A percentile compares a stretch with the other conserved stretches of the same genome.
phyloP scores from a whole-genome alignment of 768 basidiomycete genomes.

The Mycena filopes region DNA sequence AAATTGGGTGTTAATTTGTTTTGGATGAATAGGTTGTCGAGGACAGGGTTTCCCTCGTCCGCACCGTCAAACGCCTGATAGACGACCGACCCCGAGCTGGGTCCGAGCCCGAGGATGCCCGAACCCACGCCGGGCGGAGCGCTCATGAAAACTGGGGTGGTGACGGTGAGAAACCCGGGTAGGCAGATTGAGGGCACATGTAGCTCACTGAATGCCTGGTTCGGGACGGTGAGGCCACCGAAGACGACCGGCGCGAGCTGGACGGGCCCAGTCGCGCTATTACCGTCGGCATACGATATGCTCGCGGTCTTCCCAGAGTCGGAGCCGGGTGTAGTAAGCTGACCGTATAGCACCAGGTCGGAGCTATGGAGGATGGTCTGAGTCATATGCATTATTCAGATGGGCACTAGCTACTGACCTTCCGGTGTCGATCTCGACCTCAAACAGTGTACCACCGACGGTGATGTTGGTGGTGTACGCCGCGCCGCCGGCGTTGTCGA shows the following conservation, averaged over 20 bases:
- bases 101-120: conserved; percentile 82
- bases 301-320: conserved; percentile 67
- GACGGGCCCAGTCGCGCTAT: conserved; percentile 71
- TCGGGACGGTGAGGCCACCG: conserved; percentile 63
- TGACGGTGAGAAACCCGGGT: no score
- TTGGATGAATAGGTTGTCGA: conserved; percentile 74
- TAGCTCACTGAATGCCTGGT: conserved; percentile 75
- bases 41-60: conserved; percentile 62
- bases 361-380: conserved; percentile 59
- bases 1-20: conserved; percentile 68
- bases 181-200: not conserved
- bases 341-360: conserved; percentile 71
- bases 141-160: no score
- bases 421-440: conserved; percentile 81
- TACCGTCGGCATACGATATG: conserved; percentile 74
- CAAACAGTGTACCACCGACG: conserved; percentile 64
- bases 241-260: conserved; percentile 63
- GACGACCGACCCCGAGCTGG: conserved; percentile 75
- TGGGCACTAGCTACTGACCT: conserved; percentile 57
- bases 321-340: conserved; percentile 59
- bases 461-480: conserved; percentile 81
- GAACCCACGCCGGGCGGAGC: no score
- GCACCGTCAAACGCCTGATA: conserved; percentile 60
- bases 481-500: conserved; percentile 75
- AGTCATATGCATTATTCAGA: not conserved